phyloP scores from a whole-genome alignment of 306 rosid species.

The Vigna hirtella region DNA sequence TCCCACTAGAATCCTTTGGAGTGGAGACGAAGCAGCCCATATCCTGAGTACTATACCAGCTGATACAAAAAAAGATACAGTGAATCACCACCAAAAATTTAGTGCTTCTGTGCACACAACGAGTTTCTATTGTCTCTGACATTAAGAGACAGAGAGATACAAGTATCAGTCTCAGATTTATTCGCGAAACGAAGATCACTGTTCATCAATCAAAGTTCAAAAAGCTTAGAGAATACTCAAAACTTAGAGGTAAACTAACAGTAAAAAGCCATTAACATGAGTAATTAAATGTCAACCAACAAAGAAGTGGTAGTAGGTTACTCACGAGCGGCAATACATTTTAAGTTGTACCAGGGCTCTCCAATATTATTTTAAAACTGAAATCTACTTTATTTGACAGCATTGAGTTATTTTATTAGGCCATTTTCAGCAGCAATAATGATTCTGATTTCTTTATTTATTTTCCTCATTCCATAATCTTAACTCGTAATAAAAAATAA shows the following conservation, averaged over 20 bases:
- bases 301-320: conserved; percentile 73
- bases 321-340: conserved; percentile 67
- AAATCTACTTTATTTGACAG: conserved; percentile 15
- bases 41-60: conserved; percentile 62
- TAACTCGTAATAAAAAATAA: conserved; percentile 39
- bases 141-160: conserved; percentile 43
- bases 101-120: conserved; percentile 25
- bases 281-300: conserved; percentile 75
- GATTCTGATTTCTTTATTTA: conserved; percentile 23
- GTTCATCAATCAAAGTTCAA: conserved; percentile 38
- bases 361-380: conserved; percentile 40
- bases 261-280: conserved; percentile 48
- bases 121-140: conserved; percentile 37
- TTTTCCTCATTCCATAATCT: conserved; percentile 39
- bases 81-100: conserved; percentile 47
- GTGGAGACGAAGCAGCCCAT: conserved; percentile 94
- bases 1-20: conserved; percentile 81
- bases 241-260: conserved; percentile 43
- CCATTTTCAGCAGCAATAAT: conserved; percentile 36
- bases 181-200: conserved; percentile 34
- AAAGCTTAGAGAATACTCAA: conserved; percentile 44
- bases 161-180: conserved; percentile 37
- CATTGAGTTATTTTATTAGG: conserved; percentile 18
- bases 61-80: conserved; percentile 47
- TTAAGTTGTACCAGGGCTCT: conserved; percentile 56